phyloP scores from a whole-genome alignment of 495 filamentous ascomycete species.

The Astrothelium macrocarpum region DNA sequence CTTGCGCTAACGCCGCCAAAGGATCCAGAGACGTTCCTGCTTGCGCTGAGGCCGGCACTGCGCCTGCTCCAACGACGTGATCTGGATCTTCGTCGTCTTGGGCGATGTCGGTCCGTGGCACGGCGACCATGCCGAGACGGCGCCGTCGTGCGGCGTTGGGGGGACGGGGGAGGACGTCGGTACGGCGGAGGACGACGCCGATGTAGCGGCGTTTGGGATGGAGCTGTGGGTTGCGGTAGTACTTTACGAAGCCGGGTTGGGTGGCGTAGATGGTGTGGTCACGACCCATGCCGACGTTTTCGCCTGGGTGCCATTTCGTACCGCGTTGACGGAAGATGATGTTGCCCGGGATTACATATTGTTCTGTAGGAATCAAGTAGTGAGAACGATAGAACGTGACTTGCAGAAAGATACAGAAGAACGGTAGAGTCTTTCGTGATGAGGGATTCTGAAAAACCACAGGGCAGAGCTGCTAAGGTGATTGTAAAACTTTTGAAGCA shows the following conservation, averaged over 20 bases:
- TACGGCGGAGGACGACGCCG: slow-evolving; percentile 74
- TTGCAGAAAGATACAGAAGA: not conserved
- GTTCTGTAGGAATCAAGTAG: slow-evolving; percentile 40
- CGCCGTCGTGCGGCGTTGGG: slow-evolving; percentile 56
- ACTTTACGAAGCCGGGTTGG: slow-evolving; percentile 80
- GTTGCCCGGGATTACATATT: slow-evolving; percentile 88
- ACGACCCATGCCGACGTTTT: slow-evolving; percentile 88
- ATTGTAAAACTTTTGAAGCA: not conserved
- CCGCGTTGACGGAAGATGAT: slow-evolving; percentile 97
- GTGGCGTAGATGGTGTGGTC: slow-evolving; percentile 94
- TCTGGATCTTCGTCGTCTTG: no score
- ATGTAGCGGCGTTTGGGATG: slow-evolving; percentile 86
- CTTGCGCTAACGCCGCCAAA: slow-evolving; percentile 18
- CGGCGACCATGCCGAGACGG: slow-evolving; percentile 57
- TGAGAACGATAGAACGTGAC: slow-evolving; percentile 3
- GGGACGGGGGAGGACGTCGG: slow-evolving; percentile 64
- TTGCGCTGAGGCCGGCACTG: not conserved
- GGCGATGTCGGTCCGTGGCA: slow-evolving; percentile 25
- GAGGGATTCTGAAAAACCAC: not conserved
- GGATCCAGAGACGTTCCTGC: slow-evolving; percentile 9
- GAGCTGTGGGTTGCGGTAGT: slow-evolving; percentile 74
- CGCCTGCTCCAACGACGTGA: not conserved
- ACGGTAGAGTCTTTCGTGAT: not conserved
- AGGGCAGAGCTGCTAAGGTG: not conserved
- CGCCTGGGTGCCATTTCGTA: slow-evolving; percentile 86